Evolutionary conservation across 2,329 filamentous ascomycete species (phyloP).

Genomic region (Septoria petroselini): DNA sequence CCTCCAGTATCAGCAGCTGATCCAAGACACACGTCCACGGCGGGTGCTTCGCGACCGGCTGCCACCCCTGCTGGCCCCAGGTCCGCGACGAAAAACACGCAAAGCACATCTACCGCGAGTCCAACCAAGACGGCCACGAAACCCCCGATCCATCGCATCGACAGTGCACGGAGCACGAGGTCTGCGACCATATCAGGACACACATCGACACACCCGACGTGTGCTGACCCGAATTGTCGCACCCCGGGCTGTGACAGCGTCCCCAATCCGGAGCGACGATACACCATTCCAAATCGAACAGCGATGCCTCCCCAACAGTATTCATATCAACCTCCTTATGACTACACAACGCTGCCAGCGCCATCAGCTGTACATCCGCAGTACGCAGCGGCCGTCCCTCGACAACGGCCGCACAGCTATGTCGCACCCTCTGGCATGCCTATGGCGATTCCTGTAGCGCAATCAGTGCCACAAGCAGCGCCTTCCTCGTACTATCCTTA

Average conservation of each 20-base stretch:
- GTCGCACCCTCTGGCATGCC: conserved; percentile 22
- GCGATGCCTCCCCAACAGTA: conserved; percentile 17
- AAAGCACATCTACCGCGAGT: conserved; percentile 10
- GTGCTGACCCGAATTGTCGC: conserved; percentile 48
- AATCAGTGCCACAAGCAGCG: conserved; percentile 29
- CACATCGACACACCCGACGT: conserved; percentile 24
- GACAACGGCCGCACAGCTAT: conserved; percentile 28
- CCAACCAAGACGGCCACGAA: conserved; percentile 19
- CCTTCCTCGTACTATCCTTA: conserved; percentile 30
- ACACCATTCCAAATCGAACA: conserved; percentile 21
- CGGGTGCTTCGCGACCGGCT: conserved; percentile 11
- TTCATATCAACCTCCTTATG: conserved; percentile 24
- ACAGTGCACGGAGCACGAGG: conserved; percentile 46
- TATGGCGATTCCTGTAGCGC: conserved; percentile 14
- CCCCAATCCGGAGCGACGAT: conserved; percentile 28
- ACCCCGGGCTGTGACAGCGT: conserved; percentile 36
- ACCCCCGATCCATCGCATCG: conserved; percentile 30
- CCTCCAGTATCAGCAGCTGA: conserved; percentile 50
- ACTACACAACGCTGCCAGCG: conserved; percentile 24
- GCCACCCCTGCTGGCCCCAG: conserved; percentile 12
- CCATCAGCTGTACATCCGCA: conserved; percentile 19
- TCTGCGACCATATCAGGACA: conserved; percentile 13
- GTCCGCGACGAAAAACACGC: conserved; percentile 9
- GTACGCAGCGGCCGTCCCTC: conserved; percentile 19
- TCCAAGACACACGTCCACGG: conserved; percentile 58